phyloP scores from a whole-genome alignment of 371 early-diverging fungal genomes.

The Rhizopus sp. region DNA sequence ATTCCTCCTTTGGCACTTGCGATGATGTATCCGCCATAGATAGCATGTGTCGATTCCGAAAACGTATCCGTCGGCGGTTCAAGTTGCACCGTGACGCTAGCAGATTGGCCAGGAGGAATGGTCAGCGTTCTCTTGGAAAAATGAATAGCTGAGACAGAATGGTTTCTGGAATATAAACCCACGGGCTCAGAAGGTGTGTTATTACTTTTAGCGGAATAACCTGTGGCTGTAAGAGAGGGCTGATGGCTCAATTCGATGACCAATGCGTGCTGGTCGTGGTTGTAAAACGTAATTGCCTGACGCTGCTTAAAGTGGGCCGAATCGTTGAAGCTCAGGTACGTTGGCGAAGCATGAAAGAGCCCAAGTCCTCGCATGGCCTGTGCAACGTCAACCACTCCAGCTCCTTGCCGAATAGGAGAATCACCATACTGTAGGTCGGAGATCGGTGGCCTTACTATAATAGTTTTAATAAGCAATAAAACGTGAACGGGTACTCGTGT shows the following conservation, averaged over 20 bases:
- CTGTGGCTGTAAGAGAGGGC: conserved; percentile 39
- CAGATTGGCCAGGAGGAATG: conserved; percentile 39
- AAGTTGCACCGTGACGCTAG: conserved; percentile 34
- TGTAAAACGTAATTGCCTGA: conserved; percentile 53
- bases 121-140: conserved; percentile 30
- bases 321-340: conserved; percentile 67
- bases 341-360: conserved; percentile 57
- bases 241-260: conserved; percentile 15
- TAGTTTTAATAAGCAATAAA: conserved; percentile 2
- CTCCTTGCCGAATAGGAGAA: conserved; percentile 63
- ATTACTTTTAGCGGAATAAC: conserved; percentile 12
- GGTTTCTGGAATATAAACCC: conserved; percentile 8
- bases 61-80: conserved; percentile 35
- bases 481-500: conserved; percentile 10
- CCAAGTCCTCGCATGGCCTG: conserved; percentile 52
- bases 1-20: background rate
- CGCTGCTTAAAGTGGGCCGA: conserved; percentile 35
- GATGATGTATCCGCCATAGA: conserved; percentile 34
- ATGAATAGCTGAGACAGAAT: conserved; percentile 21
- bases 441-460: conserved; percentile 30
- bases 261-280: conserved; percentile 55
- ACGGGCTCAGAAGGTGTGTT: conserved; percentile 21
- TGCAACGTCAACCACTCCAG: conserved; percentile 69
- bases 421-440: conserved; percentile 26
- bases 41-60: conserved; percentile 6